Conservation (phyloP, 106 monocot species). For the Posidonia australis region DNA sequence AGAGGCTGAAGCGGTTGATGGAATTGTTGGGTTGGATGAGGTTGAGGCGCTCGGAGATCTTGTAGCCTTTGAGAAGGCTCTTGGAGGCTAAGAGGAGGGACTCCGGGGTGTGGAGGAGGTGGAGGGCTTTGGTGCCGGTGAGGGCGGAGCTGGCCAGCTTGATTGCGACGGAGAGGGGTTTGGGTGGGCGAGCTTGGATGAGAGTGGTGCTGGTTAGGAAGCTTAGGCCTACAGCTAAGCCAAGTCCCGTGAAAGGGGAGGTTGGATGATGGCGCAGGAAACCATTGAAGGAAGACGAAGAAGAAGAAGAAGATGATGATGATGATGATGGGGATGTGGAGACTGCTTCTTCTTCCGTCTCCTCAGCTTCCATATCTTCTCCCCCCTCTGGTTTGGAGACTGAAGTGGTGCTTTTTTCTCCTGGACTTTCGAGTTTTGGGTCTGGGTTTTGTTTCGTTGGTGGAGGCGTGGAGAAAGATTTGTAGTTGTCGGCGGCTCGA, state of each 20-base stretch:
- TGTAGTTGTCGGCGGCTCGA: no score
- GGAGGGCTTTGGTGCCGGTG: conserved; percentile 24
- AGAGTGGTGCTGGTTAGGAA: conserved; percentile 2
- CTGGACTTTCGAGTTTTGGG: no score
- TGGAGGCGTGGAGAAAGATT: no score
- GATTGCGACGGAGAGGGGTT: conserved; percentile 33
- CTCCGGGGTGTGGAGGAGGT: conserved; percentile 16
- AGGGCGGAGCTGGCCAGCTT: conserved; percentile 28
- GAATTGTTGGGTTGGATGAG: neutral
- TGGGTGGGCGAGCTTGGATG: conserved; percentile 1
- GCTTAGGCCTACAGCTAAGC: conserved; percentile 5
- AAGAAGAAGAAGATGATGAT: no score
- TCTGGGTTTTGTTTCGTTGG: no score
- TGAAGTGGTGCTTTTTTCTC: no score
- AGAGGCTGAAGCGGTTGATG: neutral
- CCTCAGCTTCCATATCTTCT: no score
- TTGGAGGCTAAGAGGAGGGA: conserved; percentile 33
- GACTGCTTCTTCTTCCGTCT: no score
- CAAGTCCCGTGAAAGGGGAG: conserved; percentile 6
- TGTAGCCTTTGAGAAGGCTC: conserved; percentile 30
- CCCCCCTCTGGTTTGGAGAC: no score
- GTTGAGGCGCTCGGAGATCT: conserved; percentile 20
- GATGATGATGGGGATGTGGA: no score
- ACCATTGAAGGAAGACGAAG: no score
- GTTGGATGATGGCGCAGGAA: conserved; percentile 13